Base-by-base conservation (phyloP, 805 yeast species). In the Pichia kluyveri region DNA sequence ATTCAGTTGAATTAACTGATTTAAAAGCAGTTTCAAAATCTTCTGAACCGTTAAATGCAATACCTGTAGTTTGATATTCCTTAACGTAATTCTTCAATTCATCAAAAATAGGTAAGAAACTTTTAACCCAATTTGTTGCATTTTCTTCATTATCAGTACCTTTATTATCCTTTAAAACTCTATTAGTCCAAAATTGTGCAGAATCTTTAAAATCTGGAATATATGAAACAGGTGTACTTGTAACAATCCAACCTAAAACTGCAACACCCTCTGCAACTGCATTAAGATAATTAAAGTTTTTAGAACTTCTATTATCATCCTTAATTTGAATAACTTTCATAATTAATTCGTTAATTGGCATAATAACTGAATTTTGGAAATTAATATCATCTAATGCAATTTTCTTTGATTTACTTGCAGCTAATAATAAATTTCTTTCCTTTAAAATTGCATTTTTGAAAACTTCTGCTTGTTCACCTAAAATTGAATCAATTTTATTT, bases 121-220 rank as follows among this genome's bases (percentile, higher is more conserved):
- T 59, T 52, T 81, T 79, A 38, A 84, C 96, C 98, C 98, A 93
- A 49, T 83, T 84, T 27, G 76, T 82, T 42, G 45, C 38, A 8
- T 26, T 32, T 9, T 45, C 19, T 19, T 49, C 48, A 17, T 38
- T 34, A 43, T 86, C 86, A 43, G 76, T 68, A 18, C 83, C 95
- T 66, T 77, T 88, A 69, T 69, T 81, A 52, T 88, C 96, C 67
- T 90, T 90, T 63, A 90, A 68, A 40, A 91, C 83, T 57, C 96
- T 79, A 68, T 93, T 90, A 11, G 95, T 77, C 89, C 97, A 93
- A 68, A 93, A 93, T 63, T 84, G 91, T 36, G 96, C 86, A 19
- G 95, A 80, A 60, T 93, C 99, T 61, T 83, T 86, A 68, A 82
- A 86, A 54, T 90, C 96, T 4, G 84, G 78, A 48, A 93, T 76